Evolutionary conservation across 2,329 filamentous ascomycete species (phyloP).

Genomic region (Sarocladiaceae sp.): DNA sequence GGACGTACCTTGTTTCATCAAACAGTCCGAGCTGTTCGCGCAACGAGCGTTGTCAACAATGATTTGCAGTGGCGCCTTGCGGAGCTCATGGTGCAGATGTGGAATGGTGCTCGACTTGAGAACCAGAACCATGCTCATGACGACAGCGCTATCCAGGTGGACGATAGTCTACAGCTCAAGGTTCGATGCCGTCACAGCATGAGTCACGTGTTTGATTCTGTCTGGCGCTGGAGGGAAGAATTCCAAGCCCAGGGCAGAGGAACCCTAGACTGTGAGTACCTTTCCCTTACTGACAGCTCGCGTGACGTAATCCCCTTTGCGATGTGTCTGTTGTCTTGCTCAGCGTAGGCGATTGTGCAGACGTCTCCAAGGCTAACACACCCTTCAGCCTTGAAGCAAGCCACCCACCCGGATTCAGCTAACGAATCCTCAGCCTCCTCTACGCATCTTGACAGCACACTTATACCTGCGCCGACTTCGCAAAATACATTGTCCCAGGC

Average conservation of each 20-base stretch:
- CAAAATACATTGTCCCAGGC: constrained; percentile 3
- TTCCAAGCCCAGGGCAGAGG: constrained; percentile 66
- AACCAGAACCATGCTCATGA: constrained; percentile 40
- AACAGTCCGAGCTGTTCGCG: constrained; percentile 63
- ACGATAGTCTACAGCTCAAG: constrained; percentile 70
- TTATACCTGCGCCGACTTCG: constrained; percentile 31
- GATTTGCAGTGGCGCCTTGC: constrained; percentile 74
- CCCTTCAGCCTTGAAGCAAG: constrained; percentile 65
- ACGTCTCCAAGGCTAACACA: constrained; percentile 20
- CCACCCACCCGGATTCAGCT: constrained; percentile 76
- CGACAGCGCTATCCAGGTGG: constrained; percentile 44
- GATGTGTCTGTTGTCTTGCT: constrained; percentile 18
- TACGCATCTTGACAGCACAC: constrained; percentile 56
- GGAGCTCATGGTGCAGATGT: constrained; percentile 83
- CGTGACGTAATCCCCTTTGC: not conserved
- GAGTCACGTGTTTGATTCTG: constrained; percentile 77
- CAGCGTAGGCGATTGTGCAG: constrained; percentile 10
- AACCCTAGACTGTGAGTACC: constrained; percentile 59
- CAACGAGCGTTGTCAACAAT: constrained; percentile 69
- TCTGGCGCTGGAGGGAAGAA: constrained; percentile 81
- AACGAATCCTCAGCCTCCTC: constrained; percentile 67
- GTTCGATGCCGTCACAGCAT: constrained; percentile 81
- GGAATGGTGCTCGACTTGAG: constrained; percentile 61
- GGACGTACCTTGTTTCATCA: constrained; percentile 64
- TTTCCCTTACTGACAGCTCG: not conserved